These are phyloP conservation scores for Cordyceps javanica DNA, from an alignment of 2,329 filamentous ascomycete species.

Conservation along the genomic window DNA sequence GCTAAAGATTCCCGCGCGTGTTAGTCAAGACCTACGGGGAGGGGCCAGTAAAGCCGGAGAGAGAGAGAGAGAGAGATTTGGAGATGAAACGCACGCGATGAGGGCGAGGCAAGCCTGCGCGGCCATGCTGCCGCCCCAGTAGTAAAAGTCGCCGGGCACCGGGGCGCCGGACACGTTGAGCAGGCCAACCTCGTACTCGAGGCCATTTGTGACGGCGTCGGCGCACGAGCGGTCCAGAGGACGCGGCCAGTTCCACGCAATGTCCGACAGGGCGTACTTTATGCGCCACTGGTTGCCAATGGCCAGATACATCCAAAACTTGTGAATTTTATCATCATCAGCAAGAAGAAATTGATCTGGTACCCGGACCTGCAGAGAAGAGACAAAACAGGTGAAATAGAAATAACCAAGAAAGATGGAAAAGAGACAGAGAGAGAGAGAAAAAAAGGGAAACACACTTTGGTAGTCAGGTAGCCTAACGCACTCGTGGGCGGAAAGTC, in stretches of 20 bases:
- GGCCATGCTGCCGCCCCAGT: slow-evolving; percentile 20
- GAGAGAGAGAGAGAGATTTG: too few relatives aligned
- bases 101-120: slow-evolving; percentile 19
- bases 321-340: not conserved
- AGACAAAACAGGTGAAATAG: too few relatives aligned
- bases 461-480: slow-evolving; percentile 20
- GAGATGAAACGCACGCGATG: slow-evolving; percentile 18
- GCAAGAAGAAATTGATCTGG: too few relatives aligned
- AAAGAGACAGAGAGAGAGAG: too few relatives aligned
- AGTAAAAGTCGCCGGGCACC: slow-evolving; percentile 20
- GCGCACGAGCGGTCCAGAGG: slow-evolving; percentile 19
- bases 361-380: too few relatives aligned
- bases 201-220: slow-evolving; percentile 16
- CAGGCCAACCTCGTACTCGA: slow-evolving; percentile 19
- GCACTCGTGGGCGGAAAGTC: slow-evolving; percentile 17
- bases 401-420: too few relatives aligned
- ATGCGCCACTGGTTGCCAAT: slow-evolving; percentile 20
- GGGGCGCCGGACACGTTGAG: slow-evolving; percentile 17
- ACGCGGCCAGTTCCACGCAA: slow-evolving; percentile 20
- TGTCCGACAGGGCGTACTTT: slow-evolving; percentile 17
- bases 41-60: too few relatives aligned
- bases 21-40: slow-evolving; percentile 1
- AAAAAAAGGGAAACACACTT: slow-evolving; percentile 13
- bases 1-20: slow-evolving; percentile 11
- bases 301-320: slow-evolving; percentile 22